Evolutionary conservation across 2,329 filamentous ascomycete species (phyloP), one percentile per base, ranked within the genome.

Genomic region (Colletotrichum musae): DNA sequence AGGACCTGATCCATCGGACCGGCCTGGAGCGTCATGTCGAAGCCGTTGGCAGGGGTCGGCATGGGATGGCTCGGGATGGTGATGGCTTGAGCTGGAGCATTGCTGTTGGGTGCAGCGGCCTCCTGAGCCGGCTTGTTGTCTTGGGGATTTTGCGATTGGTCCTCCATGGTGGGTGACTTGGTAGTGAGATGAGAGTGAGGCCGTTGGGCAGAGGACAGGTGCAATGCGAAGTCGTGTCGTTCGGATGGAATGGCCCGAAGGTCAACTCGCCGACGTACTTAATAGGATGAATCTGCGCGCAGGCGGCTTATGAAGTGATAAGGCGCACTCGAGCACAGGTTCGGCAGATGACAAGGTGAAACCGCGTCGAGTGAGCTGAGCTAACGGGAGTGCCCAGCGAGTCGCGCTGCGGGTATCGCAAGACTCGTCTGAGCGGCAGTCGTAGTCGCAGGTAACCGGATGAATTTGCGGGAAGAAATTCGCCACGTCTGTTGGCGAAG

Each of bases 1-100:
- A 72, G 61, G 18, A 70, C 71, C 47, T 72, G 71, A 12, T 66
- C 65, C 71, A 71, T 71, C 15, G 69, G 54, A 41, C 53, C 70
- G n/a, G 62, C 16, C 13, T 72, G 64, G 21, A 70, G 47, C 47
- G 39, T 64, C n/a, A 58, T 47, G n/a, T 67, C 43, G 26, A 67
- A 70, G 12, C 67, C 56, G 57, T 61, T 67, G 26, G 67, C 39
- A 24, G 47, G 24, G 16, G 52, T 43, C n/a, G 62, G 57, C 6
- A 67, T 41, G 26, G 67, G 66, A 10, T 67, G 63, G n/a, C 53
- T 64, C 26, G 67, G 67, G 16, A 66, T 58, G 16, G 63, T 36
- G 21, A 51, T 48, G 15, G 48, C 41, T 32, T 58, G 64, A 24
- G 58, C 51, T 21, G 64, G 26, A 16, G 47, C 47, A 45, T 18